These are phyloP conservation scores for Taxawa tesnikishii DNA, from an alignment of 2,329 filamentous ascomycete genomes.

Conservation along the genomic window DNA sequence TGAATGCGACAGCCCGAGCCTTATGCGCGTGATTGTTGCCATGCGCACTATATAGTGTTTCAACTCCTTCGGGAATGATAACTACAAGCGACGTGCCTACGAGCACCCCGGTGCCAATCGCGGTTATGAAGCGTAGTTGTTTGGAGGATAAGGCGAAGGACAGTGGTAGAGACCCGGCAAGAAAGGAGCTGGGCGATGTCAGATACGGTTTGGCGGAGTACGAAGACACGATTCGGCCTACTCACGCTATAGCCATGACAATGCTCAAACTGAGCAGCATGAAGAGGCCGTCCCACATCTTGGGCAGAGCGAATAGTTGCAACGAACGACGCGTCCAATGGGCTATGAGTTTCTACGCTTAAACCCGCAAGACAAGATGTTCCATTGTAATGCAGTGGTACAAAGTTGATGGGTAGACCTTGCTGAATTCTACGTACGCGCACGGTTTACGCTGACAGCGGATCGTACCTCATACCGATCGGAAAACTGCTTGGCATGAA, in stretches of 20 bases:
- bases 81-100: slow-evolving; percentile 93
- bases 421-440: too few species aligned
- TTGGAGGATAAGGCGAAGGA: slow-evolving; percentile 79
- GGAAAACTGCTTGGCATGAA: too few species aligned
- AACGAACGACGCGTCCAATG: too few species aligned
- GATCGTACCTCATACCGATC: too few species aligned
- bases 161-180: slow-evolving; percentile 81
- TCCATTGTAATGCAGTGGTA: too few species aligned
- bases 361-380: too few species aligned
- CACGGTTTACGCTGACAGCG: too few species aligned
- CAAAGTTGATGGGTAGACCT: too few species aligned
- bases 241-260: slow-evolving; percentile 54
- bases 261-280: slow-evolving; percentile 53
- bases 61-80: slow-evolving; percentile 93
- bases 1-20: neutral
- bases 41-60: slow-evolving; percentile 61
- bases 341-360: too few species aligned
- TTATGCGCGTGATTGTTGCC: slow-evolving; percentile 12
- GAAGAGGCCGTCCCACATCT: slow-evolving; percentile 50
- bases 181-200: slow-evolving; percentile 62
- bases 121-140: slow-evolving; percentile 79
- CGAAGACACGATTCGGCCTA: too few species aligned
- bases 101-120: slow-evolving; percentile 83
- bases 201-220: neutral
- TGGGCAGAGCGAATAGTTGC: too few species aligned